Evolutionary conservation across 345 rosid species (phyloP).

Genomic region (Firmiana major): DNA sequence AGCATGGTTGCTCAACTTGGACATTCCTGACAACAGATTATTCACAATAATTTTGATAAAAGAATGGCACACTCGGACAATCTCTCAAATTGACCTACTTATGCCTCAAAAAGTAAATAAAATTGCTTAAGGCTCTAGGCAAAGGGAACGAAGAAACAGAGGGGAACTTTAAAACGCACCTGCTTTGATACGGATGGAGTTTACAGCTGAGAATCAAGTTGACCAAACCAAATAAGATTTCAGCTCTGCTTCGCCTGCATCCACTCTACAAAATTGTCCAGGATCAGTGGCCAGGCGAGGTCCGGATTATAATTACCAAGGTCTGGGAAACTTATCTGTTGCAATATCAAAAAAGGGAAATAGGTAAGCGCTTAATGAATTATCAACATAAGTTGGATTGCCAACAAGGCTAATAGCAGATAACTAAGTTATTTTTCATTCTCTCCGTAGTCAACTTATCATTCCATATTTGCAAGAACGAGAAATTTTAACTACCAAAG

Average conservation of each 20-base stretch:
- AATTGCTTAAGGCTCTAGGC: background rate
- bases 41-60: slow-evolving; percentile 3
- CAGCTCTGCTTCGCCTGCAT: slow-evolving; percentile 67
- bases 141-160: background rate
- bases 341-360: slow-evolving; percentile 13
- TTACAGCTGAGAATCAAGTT: slow-evolving; percentile 44
- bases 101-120: background rate
- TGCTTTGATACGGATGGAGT: slow-evolving; percentile 31
- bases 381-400: background rate
- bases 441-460: background rate
- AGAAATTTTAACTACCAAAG: background rate
- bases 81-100: background rate
- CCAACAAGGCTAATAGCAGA: background rate
- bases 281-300: slow-evolving; percentile 96
- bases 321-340: slow-evolving; percentile 93
- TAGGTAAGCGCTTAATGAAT: background rate
- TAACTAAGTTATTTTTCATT: background rate
- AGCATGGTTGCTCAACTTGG: slow-evolving; percentile 20
- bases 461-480: background rate
- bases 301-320: slow-evolving; percentile 69
- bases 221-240: slow-evolving; percentile 21
- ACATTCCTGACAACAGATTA: slow-evolving; percentile 35
- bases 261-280: slow-evolving; percentile 99
- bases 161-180: slow-evolving; percentile 19
- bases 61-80: background rate